Evolutionary conservation across 2,329 filamentous ascomycete species (phyloP).

Genomic region (Stylonectria norvegica): DNA sequence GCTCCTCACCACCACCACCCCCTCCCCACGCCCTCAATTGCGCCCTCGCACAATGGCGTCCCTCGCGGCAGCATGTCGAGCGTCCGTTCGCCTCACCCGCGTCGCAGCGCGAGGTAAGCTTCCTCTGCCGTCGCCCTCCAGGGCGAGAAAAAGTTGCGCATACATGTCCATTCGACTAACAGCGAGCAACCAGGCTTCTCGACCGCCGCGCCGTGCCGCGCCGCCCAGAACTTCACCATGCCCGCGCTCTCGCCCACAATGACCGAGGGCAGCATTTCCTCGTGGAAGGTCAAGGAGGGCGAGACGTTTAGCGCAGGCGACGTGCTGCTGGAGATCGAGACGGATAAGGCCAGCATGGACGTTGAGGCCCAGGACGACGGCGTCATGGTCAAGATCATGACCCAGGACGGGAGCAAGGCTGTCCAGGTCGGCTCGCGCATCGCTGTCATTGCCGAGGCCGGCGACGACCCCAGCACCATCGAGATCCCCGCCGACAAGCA

Average conservation of each 20-base stretch:
- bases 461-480: slow-evolving; percentile 71
- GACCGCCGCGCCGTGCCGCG: slow-evolving; percentile 59
- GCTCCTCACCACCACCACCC: slow-evolving; percentile 20
- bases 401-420: slow-evolving; percentile 68
- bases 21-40: slow-evolving; percentile 23
- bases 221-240: slow-evolving; percentile 87
- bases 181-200: slow-evolving; percentile 53
- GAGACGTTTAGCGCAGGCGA: slow-evolving; percentile 79
- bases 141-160: not conserved
- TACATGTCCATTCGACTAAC: slow-evolving; percentile 15
- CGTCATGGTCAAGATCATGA: slow-evolving; percentile 77
- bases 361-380: slow-evolving; percentile 91
- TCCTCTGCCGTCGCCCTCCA: slow-evolving; percentile 11
- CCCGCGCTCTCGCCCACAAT: slow-evolving; percentile 88
- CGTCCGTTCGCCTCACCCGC: slow-evolving; percentile 58
- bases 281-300: slow-evolving; percentile 84
- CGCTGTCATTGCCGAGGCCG: slow-evolving; percentile 76
- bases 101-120: slow-evolving; percentile 55
- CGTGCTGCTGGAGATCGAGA: slow-evolving; percentile 88
- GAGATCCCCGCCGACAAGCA: slow-evolving; percentile 70
- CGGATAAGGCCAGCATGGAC: slow-evolving; percentile 92
- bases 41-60: slow-evolving; percentile 57
- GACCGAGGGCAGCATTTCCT: slow-evolving; percentile 87
- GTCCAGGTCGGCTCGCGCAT: slow-evolving; percentile 78
- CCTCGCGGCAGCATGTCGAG: slow-evolving; percentile 60